Base-by-base conservation (phyloP, 768 basidiomycete species). In the Cytidiella melzeri region DNA sequence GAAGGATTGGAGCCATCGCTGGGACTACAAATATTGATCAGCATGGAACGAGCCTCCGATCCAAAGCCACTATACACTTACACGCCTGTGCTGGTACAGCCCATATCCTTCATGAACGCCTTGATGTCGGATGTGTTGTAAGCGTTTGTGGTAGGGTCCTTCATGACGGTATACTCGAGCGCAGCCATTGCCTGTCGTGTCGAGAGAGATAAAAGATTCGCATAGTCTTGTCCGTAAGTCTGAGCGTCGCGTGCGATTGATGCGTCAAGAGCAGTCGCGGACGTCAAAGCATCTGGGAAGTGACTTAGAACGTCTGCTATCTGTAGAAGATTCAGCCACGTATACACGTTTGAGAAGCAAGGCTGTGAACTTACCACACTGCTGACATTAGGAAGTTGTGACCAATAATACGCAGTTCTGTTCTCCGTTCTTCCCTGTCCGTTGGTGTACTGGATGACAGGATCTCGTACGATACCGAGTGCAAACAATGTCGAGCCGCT, bases 91-190 rank as follows among this genome's bases (percentile, higher is more conserved):
- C 30, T 15, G 41, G 4, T 13, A 24, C 4, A 34, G 10, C 10
- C 54, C 57, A 13, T 24, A 37, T 58, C 52, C 51, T 59, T 59
- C 52, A 58, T 50, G 41, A 61, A 61, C 20, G 50, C 52, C 56
- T 57, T 59, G 6, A 64, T 54, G 41, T 64, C 65, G 1, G 59
- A 59, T 0, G 49, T 53, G 44, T 66, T 58, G 53, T 7, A 15
- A 7, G 15, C 30, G 15, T 15, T 15, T 34, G 30, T 34, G 30
- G 9, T 34, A 7, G 30, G 30, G 30, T 34, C 30, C 7, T 15
- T 7, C 7, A 34, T 7, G 30, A 34, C 9, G 9, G 30, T 34
- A 34, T 34, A 34, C 30, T 34, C 30, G 30, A 34, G 30, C 30
- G 30, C 30, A 34, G 9, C 15, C 30, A 34, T 34, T 15, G 30